Conservation (phyloP, 257 asterid genomes). For the Marsdenia floribunda region DNA sequence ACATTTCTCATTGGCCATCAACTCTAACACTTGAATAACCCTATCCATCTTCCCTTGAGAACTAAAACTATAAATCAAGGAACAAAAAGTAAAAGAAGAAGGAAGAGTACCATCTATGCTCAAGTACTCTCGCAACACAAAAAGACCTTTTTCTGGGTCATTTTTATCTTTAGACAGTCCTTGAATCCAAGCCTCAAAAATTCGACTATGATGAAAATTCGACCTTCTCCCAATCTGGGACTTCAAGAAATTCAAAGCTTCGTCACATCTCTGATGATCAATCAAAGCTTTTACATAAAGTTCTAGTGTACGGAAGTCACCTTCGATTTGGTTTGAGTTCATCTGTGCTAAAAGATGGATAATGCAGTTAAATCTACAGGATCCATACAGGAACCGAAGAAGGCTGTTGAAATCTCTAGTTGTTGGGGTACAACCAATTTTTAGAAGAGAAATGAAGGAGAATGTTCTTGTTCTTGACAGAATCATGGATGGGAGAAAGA, state of each 20-base stretch:
- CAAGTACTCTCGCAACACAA: slow-evolving; percentile 36
- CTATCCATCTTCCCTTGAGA: slow-evolving; percentile 50
- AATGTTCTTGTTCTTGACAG: slow-evolving; percentile 24
- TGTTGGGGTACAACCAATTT: slow-evolving; percentile 60
- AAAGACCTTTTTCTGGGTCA: slow-evolving; percentile 56
- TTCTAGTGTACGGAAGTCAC: slow-evolving; percentile 36
- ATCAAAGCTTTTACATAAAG: slow-evolving; percentile 47
- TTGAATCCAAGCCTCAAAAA: slow-evolving; percentile 53
- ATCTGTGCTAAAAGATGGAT: slow-evolving; percentile 47
- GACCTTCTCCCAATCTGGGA: slow-evolving; percentile 23
- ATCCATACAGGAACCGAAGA: slow-evolving; percentile 43
- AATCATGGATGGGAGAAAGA: slow-evolving; percentile 1
- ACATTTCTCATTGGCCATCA: slow-evolving; percentile 47
- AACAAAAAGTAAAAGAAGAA: slow-evolving; percentile 59
- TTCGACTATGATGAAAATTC: slow-evolving; percentile 30
- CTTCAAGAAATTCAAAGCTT: slow-evolving; percentile 48
- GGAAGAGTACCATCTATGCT: slow-evolving; percentile 32
- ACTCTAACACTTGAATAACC: slow-evolving; percentile 54
- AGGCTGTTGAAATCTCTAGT: slow-evolving; percentile 47
- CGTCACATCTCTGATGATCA: slow-evolving; percentile 40
- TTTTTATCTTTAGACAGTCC: slow-evolving; percentile 37
- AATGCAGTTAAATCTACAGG: slow-evolving; percentile 40
- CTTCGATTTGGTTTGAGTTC: slow-evolving; percentile 35
- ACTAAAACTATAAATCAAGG: slow-evolving; percentile 47
- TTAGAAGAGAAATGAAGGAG: slow-evolving; percentile 43